These are phyloP conservation scores for Ophiorrhiza pumila DNA, from an alignment of 257 asterid species.

Conservation along the genomic window DNA sequence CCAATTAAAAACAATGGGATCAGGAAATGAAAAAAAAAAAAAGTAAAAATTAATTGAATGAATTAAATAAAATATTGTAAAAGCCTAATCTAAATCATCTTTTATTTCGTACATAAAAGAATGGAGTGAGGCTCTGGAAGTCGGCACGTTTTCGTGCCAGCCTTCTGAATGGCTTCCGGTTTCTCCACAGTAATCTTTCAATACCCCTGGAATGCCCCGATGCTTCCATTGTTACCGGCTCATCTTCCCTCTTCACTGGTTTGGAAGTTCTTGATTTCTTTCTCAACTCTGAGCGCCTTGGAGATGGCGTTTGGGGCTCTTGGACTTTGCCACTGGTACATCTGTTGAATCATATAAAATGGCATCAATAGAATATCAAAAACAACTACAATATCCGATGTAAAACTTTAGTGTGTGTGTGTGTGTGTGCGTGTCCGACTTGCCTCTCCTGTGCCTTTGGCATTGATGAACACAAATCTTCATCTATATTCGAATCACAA, in stretches of 20 bases:
- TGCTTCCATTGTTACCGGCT: slow-evolving; percentile 21
- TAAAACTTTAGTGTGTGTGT: too few relatives aligned
- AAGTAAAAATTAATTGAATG: slow-evolving; percentile 42
- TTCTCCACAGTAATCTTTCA: slow-evolving; percentile 61
- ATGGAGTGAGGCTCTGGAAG: slow-evolving; percentile 54
- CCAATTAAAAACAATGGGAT: neutral
- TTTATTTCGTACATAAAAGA: slow-evolving; percentile 43
- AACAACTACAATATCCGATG: too few relatives aligned
- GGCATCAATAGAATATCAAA: neutral
- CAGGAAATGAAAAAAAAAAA: neutral
- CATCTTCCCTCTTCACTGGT: slow-evolving; percentile 18
- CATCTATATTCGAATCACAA: slow-evolving; percentile 46
- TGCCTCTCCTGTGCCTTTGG: slow-evolving; percentile 47
- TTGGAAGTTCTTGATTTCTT: slow-evolving; percentile 40
- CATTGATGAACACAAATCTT: slow-evolving; percentile 28
- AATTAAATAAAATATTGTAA: slow-evolving; percentile 27
- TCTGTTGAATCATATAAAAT: slow-evolving; percentile 33
- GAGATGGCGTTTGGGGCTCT: slow-evolving; percentile 85
- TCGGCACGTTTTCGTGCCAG: slow-evolving; percentile 59
- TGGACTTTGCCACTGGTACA: slow-evolving; percentile 42
- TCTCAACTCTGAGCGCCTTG: slow-evolving; percentile 50
- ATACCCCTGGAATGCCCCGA: slow-evolving; percentile 27
- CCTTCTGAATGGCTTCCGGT: slow-evolving; percentile 64
- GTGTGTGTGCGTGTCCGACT: too few relatives aligned
- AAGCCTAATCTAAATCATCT: slow-evolving; percentile 15